Base-by-base conservation (phyloP, 176 grass and related monocot genomes). In the Secale cereale region DNA sequence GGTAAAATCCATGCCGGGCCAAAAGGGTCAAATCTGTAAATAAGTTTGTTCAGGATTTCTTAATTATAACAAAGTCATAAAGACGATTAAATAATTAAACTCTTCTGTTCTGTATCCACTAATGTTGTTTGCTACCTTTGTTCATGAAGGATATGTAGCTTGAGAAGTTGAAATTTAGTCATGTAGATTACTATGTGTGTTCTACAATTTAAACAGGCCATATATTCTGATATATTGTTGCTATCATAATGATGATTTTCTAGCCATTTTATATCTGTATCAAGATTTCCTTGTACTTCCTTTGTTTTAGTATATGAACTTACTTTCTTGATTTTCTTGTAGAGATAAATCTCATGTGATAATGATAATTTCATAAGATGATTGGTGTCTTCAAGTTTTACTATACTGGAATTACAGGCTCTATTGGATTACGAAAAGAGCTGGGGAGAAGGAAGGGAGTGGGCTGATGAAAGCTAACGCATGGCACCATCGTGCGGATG, bases 381-480 rank as follows among this genome's bases (percentile, higher is more conserved):
- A 80, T 80, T 63, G 71, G 15, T 67, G 39, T 63, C 62, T 36
- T 35, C 64, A 78, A 80, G 19, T 66, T 83, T 76, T 60, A 31
- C 11, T 76, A 37, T 7, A 76, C 12, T 84, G 41, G 67, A 87
- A 83, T 74, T 66, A 68, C 54, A 98, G 93, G 69, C 88, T 98
- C 65, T 98, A 89, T 69, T 94, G 91, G 93, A 93, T 98, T 61
- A 95, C 97, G 43, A 95, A 98, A 91, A 87, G 81, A 73, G 93
- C 91, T 76, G 97, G 93, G 31, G 93, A 98, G 77, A 98, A 89
- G 71, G 91, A 95, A 92, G 93, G 96, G 59, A 98, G 97, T 79
- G 93, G 90, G 39, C 61, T 98, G 48, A 94, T 95, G 93, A 98
- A 95, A 90, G 97, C 97, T 82, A 98, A 92, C 85, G 97, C 97